Conservation (phyloP, 2,329 filamentous ascomycete genomes). For the Aspergillus candidus region DNA sequence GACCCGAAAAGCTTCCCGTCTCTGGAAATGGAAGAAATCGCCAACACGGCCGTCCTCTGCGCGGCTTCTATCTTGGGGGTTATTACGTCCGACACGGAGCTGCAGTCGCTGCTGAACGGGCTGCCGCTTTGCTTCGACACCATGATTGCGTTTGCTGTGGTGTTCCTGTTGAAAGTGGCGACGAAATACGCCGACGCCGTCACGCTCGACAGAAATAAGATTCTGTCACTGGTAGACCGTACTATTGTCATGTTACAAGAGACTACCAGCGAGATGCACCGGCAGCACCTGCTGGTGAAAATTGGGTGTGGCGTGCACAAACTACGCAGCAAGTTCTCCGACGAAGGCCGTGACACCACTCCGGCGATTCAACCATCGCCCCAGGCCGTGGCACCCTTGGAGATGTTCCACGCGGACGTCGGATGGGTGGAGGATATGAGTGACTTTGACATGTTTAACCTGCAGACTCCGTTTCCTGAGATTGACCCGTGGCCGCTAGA, state of each 20-base stretch:
- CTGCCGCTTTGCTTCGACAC: slow-evolving; percentile 35
- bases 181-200: slow-evolving; percentile 20
- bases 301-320: neutral
- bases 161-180: slow-evolving; percentile 35
- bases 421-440: slow-evolving; percentile 4
- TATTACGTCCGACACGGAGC: slow-evolving; percentile 30
- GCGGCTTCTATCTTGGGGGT: slow-evolving; percentile 32
- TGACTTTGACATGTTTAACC: slow-evolving; percentile 4
- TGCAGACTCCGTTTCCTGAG: slow-evolving; percentile 14
- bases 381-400: neutral
- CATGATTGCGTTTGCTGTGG: slow-evolving; percentile 36
- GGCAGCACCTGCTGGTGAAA: slow-evolving; percentile 1
- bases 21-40: slow-evolving; percentile 31
- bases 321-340: neutral
- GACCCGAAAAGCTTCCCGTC: slow-evolving; percentile 14
- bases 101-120: slow-evolving; percentile 29
- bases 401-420: slow-evolving; percentile 1
- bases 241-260: neutral
- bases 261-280: neutral
- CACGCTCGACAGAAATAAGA: neutral
- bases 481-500: too few species aligned
- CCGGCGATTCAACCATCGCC: neutral
- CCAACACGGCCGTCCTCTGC: slow-evolving; percentile 31
- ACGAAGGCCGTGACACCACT: neutral
- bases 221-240: neutral